Evolutionary conservation across 768 basidiomycete species (phyloP), one percentile per base, ranked within the genome.

Genomic region (Tubosaeta sp.): DNA sequence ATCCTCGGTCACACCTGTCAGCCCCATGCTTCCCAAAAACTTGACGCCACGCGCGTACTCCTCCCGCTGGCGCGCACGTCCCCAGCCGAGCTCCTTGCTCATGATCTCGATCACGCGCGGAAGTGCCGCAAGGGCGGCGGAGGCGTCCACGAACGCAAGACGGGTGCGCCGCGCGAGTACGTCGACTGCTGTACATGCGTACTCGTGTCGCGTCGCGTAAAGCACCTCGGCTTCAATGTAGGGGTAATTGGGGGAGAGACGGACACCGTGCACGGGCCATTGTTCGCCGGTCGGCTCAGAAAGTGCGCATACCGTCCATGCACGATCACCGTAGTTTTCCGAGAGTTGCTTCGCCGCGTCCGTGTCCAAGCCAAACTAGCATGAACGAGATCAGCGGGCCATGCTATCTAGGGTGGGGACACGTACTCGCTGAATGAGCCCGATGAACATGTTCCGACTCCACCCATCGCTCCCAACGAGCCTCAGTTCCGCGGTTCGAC

Each of bases 371-470:
- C 94, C 93, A 69, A 91, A 95, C 91, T 92, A 37, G 19, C 22
- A 41, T 17, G 12, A 17, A 16, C 10, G 34, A 41, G 31, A 19
- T 47, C 16, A 61, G 48, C 19, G 46, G 33, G 2, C n/a, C 13
- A 12, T 19, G 27, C 4, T 26, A 17, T 8, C 27, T 29, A 29
- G 27, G 8, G 27, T 29, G 27, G 47, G 8, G 37, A 7, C 10
- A 50, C 83, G 45, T 49, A 91, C 91, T 57, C 88, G 80, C 70
- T 99, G 95, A 61, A 95, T 87, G 53, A 99, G 76, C 50, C 91
- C 87, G 69, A 97, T 95, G 68, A 94, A 97, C 94, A 98, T 97
- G 67, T 92, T 94, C 60, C 86, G 77, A 67, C 81, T 88, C 95
- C 95, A 99, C 10, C 86, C 91, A 54, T 97, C 91, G 56, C 88